Percentiles rank a stretch among this genome's conserved stretches.
phyloP scores from a whole-genome alignment of 352 stramenopile genomes.

The Phytophthora chlamydospora region DNA sequence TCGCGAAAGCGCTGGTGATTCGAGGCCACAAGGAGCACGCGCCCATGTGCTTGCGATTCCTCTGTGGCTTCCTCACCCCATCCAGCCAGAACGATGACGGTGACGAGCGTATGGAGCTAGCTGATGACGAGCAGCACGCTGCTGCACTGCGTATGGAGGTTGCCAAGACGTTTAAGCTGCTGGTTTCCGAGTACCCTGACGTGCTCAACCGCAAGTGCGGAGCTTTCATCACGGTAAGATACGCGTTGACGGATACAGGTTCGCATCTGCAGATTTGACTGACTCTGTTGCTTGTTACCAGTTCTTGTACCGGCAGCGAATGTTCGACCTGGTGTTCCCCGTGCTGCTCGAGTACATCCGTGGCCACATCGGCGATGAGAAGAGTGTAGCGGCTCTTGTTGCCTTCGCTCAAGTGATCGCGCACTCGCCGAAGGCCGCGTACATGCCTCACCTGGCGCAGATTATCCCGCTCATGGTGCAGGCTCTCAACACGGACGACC shows the following conservation, averaged over 20 bases:
- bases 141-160: slow-evolving; percentile 70
- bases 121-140: slow-evolving; percentile 22
- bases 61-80: slow-evolving; percentile 71
- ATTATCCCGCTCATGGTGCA: slow-evolving; percentile 88
- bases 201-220: slow-evolving; percentile 87
- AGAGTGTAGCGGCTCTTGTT: slow-evolving; percentile 71
- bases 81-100: slow-evolving; percentile 20
- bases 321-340: slow-evolving; percentile 82
- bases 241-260: neutral
- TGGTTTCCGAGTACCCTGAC: slow-evolving; percentile 80
- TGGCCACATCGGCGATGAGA: slow-evolving; percentile 37
- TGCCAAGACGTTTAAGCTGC: slow-evolving; percentile 79
- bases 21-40: slow-evolving; percentile 73
- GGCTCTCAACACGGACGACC: slow-evolving; percentile 77
- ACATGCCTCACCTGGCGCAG: slow-evolving; percentile 71
- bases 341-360: slow-evolving; percentile 71
- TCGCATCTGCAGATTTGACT: neutral
- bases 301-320: slow-evolving; percentile 83
- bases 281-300: slow-evolving; percentile 24
- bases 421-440: slow-evolving; percentile 82
- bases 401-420: slow-evolving; percentile 83
- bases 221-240: slow-evolving; percentile 74
- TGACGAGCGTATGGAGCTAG: slow-evolving; percentile 38
- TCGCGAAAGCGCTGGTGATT: slow-evolving; percentile 84
- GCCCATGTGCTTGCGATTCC: slow-evolving; percentile 69